Evolutionary conservation across 2,329 filamentous ascomycete genomes (phyloP), one percentile per base, ranked within the genome.

Genomic region (Fusarium neocosmosporiellum): DNA sequence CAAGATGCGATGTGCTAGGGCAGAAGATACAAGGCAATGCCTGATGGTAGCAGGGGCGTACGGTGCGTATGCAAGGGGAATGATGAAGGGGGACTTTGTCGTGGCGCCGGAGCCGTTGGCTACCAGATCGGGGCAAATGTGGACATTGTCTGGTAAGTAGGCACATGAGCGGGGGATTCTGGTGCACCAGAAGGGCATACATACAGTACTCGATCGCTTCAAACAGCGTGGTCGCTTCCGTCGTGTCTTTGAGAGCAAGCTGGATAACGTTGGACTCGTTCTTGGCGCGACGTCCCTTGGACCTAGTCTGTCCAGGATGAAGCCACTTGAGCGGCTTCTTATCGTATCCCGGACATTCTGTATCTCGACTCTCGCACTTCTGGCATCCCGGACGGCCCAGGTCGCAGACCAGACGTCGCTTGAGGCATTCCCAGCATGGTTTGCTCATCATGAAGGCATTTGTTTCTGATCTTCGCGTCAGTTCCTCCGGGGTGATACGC

Each of bases 291-390:
- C 66, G 59, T 2, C 67, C 67, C 43, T 75, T 75, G 31, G 71
- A 75, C 37, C 71, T 63, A 7, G 71, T 75, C 55, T 75, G 69
- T 9, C 73, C 73, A 2, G 73, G 71, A 43, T 66, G 55, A 5
- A 75, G 65, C 74, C 70, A 76, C 59, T 67, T 70, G 11, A 75
- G 65, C 20, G 74, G 73, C 58, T 72, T 76, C 53, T 70, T 63
- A 39, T 66, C 74, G 61, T 76, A 76, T 5, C 72, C 72, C 5
- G 72, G 65, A 34, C 72, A 75, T 14, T 54, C 13, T 10, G 63
- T 37, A 4, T 72, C 66, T 6, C 71, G 64, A 9, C 36, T 8
- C 16, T 33, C 20, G 20, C 74, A 76, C 37, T 74, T 75, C 7
- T 41, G 11, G 54, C 72, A 76, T 7, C 27, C 54, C 2, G 74